A percentile compares a stretch with the other conserved stretches of the same genome.
Evolutionary conservation across 345 rosid genomes (phyloP).

Genomic region (Firmiana major): DNA sequence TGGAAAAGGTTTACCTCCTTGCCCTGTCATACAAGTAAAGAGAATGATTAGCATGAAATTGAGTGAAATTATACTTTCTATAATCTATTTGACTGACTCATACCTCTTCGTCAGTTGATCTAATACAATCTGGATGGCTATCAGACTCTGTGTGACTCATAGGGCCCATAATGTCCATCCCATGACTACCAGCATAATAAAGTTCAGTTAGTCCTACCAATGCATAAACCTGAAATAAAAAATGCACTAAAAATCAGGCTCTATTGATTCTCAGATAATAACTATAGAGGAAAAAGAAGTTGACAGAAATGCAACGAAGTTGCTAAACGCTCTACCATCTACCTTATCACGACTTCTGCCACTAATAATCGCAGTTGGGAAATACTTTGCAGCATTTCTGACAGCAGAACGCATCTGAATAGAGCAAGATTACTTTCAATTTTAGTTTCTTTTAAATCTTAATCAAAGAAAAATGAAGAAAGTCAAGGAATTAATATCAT

Average conservation of each 20-base stretch:
- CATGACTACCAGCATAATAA: constrained; percentile 98
- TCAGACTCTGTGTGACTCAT: constrained; percentile 30
- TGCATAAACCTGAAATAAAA: constrained; percentile 56
- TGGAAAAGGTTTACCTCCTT: constrained; percentile 79
- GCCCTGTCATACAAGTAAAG: constrained; percentile 39
- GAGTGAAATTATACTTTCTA: neutral
- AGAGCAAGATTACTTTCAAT: neutral
- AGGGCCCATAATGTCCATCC: constrained; percentile 95
- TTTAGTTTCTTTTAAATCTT: neutral
- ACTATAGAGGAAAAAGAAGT: neutral
- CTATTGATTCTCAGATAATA: neutral
- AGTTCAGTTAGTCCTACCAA: constrained; percentile 93
- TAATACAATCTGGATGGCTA: constrained; percentile 43
- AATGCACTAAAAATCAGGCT: constrained; percentile 6
- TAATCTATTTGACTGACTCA: neutral
- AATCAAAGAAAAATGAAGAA: neutral
- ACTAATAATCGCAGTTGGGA: constrained; percentile 92
- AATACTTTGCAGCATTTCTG: constrained; percentile 62
- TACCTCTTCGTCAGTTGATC: constrained; percentile 76
- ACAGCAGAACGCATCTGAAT: constrained; percentile 89
- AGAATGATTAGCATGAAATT: constrained; percentile 4
- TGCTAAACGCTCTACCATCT: constrained; percentile 5
- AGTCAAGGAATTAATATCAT: neutral
- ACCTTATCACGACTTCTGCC: constrained; percentile 97
- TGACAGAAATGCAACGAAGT: neutral